These are phyloP conservation scores for Pichia sp. DNA, from an alignment of 1,139 yeast species.

Conservation along the genomic window DNA sequence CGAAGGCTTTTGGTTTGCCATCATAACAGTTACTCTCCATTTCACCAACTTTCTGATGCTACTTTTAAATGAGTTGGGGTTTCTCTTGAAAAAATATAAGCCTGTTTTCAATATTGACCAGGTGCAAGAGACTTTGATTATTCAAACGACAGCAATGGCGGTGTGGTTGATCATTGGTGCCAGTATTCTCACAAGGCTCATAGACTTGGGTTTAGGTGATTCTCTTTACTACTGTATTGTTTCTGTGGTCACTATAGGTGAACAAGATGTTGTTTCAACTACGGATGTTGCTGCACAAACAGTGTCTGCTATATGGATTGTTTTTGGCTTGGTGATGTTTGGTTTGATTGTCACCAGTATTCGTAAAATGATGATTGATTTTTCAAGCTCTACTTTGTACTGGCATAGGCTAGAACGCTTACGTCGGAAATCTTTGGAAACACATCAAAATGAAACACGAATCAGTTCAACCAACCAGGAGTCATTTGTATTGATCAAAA, in stretches of 20 bases:
- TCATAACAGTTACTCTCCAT: conserved; percentile 59
- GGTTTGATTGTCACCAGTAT: conserved; percentile 72
- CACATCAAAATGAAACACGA: conserved; percentile 18
- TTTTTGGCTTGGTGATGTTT: conserved; percentile 64
- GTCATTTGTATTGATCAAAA: conserved; percentile 48
- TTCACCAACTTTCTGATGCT: conserved; percentile 51
- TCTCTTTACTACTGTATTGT: conserved; percentile 69
- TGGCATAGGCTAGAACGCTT: conserved; percentile 54
- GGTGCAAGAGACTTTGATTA: conserved; percentile 67
- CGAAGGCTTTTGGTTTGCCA: conserved; percentile 77
- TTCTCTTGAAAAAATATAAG: conserved; percentile 53
- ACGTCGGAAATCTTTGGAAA: conserved; percentile 13
- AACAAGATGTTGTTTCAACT: conserved; percentile 65
- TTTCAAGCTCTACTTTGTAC: conserved; percentile 57
- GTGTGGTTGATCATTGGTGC: conserved; percentile 72
- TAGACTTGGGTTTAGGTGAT: conserved; percentile 50
- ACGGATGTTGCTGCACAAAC: conserved; percentile 44
- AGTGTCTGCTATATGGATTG: conserved; percentile 55
- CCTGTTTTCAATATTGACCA: conserved; percentile 62
- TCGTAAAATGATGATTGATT: conserved; percentile 55
- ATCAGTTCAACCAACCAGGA: conserved; percentile 33
- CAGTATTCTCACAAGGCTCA: conserved; percentile 44
- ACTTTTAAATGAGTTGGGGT: conserved; percentile 58
- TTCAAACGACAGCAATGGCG: conserved; percentile 60
- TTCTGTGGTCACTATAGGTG: conserved; percentile 71